Evolutionary conservation across 2,329 filamentous ascomycete species (phyloP), one percentile per base, ranked within the genome.

Genomic region (Parasarocladium wereldwijsianum): DNA sequence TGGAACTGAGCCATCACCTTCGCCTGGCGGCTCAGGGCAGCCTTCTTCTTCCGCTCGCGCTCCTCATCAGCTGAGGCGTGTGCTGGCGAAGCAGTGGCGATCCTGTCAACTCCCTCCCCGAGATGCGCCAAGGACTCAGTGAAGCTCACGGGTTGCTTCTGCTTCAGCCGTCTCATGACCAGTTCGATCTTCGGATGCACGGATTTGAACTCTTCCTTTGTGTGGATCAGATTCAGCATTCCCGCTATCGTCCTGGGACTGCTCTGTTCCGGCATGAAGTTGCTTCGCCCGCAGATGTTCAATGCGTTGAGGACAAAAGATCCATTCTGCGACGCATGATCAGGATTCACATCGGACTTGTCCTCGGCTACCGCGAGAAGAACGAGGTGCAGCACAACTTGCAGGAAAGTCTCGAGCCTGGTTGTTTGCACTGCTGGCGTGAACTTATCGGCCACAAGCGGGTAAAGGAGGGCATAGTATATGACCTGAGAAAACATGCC

Each of bases 1-100:
- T 96, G 90, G 55, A 98, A 94, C 47, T 94, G 85, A 2, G 86
- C 90, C 86, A 98, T 94, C 18, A 98, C 84, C 45, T 75, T 80
- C 2, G 86, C 86, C 52, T 96, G 86, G 14, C 90, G 74, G 42
- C 85, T 87, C 23, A 86, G 57, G 1, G 90, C 90, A 31, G 87
- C 82, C 52, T 81, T 80, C 63, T 94, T 98, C 60, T 87, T 93
- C 36, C 73, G 62, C 50, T 87, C 81, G 11, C 72, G 69, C 45
- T 87, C 81, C 40, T 78, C 78, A 35, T 81, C 76, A 21, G 64
- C 71, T 5, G 70, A 64, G 32, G 63, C 66, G 32, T 62, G 67
- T 10, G 80, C 80, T n/a, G 86, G 84, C 1, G 84, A 90, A 4
- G 76, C 75, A 4, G 82, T 85, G 40, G 82, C 80, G 38, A 92